These are phyloP conservation scores for Penicillium sp. DNA, from an alignment of 2,329 filamentous ascomycete species.

Conservation along the genomic window DNA sequence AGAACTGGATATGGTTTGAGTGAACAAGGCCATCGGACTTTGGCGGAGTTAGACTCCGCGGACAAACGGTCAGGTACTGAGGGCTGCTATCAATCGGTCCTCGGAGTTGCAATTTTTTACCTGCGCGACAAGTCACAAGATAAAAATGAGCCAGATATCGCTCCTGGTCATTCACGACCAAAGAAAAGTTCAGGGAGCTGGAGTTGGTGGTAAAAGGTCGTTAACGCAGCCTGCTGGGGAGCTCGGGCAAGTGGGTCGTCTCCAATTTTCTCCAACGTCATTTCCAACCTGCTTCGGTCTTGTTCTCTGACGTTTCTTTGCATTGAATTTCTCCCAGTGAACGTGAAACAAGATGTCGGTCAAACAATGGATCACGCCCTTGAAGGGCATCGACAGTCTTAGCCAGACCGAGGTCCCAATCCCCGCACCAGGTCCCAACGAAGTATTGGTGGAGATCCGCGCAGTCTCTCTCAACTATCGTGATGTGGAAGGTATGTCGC, in stretches of 20 bases:
- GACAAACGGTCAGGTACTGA: background rate
- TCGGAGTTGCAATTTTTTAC: background rate
- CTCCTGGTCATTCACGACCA: background rate
- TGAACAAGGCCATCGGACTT: constrained; percentile 10
- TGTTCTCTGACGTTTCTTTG: background rate
- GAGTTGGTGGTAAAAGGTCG: background rate
- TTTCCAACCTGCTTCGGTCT: background rate
- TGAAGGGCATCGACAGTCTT: constrained; percentile 57
- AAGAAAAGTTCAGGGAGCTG: background rate
- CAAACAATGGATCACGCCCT: constrained; percentile 53
- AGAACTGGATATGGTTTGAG: constrained; percentile 6
- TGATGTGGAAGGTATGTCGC: constrained; percentile 42
- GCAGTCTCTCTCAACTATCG: constrained; percentile 55
- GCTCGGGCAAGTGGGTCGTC: background rate
- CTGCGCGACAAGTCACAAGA: background rate
- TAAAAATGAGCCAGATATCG: background rate
- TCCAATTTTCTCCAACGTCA: constrained; percentile 5
- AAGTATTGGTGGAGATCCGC: constrained; percentile 53
- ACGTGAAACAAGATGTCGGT: constrained; percentile 21
- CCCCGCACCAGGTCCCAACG: constrained; percentile 49
- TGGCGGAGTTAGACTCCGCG: constrained; percentile 16
- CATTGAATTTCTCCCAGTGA: background rate
- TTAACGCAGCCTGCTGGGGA: constrained; percentile 6
- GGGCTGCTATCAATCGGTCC: background rate
- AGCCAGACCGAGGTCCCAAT: constrained; percentile 44